Evolutionary conservation across 2,329 filamentous ascomycete species (phyloP).

Genomic region (Xylaria sp.): DNA sequence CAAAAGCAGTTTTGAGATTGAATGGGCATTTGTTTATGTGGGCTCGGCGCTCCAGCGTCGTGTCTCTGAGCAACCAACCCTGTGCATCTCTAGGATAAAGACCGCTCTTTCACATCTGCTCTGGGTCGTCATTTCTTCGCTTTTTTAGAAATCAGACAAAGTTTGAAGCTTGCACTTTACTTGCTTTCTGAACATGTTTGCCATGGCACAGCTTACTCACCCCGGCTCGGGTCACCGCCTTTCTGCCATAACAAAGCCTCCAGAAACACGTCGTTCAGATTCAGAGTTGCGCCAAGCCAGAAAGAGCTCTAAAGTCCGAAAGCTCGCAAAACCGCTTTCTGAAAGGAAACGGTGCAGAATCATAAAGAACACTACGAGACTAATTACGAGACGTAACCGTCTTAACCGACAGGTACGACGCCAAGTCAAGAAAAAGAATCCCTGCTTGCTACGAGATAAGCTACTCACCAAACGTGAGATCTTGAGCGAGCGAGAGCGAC

Average conservation of each 20-base stretch:
- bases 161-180: not conserved
- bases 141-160: not conserved
- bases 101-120: not conserved
- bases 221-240: not conserved
- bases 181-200: constrained; percentile 8
- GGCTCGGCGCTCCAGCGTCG: not conserved
- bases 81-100: not conserved
- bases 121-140: not conserved
- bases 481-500: constrained; percentile 36
- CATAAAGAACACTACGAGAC: constrained; percentile 29
- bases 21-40: not conserved
- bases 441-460: constrained; percentile 30
- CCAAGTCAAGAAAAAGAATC: constrained; percentile 26
- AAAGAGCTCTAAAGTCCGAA: constrained; percentile 9
- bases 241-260: not conserved
- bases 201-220: not conserved
- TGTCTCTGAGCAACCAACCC: not conserved
- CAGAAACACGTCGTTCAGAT: constrained; percentile 5
- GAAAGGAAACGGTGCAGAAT: constrained; percentile 30
- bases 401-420: constrained; percentile 38
- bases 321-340: constrained; percentile 34
- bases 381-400: constrained; percentile 39
- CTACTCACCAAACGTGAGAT: constrained; percentile 30
- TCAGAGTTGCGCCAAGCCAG: not conserved
- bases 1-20: not conserved